Conservation (phyloP, 345 rosid genomes). For the Limnanthes douglasii region DNA sequence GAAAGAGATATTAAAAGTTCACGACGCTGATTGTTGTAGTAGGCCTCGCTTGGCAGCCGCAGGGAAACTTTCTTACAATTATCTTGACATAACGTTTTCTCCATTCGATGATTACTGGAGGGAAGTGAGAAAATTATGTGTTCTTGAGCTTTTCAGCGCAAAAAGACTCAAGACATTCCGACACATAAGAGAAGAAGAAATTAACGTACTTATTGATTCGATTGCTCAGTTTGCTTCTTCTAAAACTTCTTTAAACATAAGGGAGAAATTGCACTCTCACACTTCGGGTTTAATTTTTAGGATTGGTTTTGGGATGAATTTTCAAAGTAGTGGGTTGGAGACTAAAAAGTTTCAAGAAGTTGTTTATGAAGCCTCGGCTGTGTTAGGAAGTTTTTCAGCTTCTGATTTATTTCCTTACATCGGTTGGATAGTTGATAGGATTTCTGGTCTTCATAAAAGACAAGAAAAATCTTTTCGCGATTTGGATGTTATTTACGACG, state of each 20-base stretch:
- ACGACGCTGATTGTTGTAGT: constrained; percentile 28
- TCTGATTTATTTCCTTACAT: constrained; percentile 24
- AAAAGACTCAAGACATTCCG: constrained; percentile 18
- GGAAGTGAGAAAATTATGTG: constrained; percentile 23
- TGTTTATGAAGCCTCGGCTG: constrained; percentile 14
- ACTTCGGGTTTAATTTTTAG: constrained; percentile 18
- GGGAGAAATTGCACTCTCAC: constrained; percentile 10
- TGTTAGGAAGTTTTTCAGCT: constrained; percentile 20
- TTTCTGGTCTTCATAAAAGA: constrained; percentile 15
- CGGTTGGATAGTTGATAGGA: constrained; percentile 26
- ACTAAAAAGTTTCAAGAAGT: constrained; percentile 11
- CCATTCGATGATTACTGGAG: constrained; percentile 29
- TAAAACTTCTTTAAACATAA: constrained; percentile 12
- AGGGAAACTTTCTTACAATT: constrained; percentile 25
- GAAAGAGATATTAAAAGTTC: constrained; percentile 18
- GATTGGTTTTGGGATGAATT: constrained; percentile 29
- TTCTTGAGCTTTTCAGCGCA: constrained; percentile 19
- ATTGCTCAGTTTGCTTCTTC: constrained; percentile 7
- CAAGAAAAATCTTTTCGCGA: constrained; percentile 18
- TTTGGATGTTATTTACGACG: constrained; percentile 25
- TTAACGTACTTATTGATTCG: constrained; percentile 16
- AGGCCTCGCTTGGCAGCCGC: constrained; percentile 17
- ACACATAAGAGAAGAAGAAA: constrained; percentile 25
- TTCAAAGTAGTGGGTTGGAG: constrained; percentile 12
- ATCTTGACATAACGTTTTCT: constrained; percentile 26